Percentiles rank a stretch among this genome's conserved stretches.
phyloP scores from a whole-genome alignment of 2,329 filamentous ascomycete genomes.

The Aspergillus piperis region DNA sequence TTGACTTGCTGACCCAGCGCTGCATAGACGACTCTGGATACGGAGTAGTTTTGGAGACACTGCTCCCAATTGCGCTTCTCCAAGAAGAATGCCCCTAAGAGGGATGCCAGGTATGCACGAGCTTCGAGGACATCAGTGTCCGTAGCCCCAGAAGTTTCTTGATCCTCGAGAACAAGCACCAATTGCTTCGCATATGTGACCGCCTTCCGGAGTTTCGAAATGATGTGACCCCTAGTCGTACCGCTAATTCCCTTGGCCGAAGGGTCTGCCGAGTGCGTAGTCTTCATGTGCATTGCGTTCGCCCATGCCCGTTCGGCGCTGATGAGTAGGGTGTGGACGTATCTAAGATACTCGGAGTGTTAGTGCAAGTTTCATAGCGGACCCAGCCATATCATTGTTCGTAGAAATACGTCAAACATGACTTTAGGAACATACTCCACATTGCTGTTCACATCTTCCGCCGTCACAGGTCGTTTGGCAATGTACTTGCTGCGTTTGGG shows the following conservation, averaged over 20 bases:
- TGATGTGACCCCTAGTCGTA: conserved; percentile 80
- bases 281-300: conserved; percentile 92
- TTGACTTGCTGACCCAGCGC: conserved; percentile 65
- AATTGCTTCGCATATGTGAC: conserved; percentile 69
- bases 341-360: conserved; percentile 52
- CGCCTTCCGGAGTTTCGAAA: conserved; percentile 83
- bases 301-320: conserved; percentile 91
- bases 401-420: not conserved
- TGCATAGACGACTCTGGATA: conserved; percentile 79
- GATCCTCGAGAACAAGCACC: conserved; percentile 65
- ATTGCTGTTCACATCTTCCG: conserved; percentile 73
- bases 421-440: conserved; percentile 62
- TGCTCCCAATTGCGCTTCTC: conserved; percentile 85
- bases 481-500: conserved; percentile 85
- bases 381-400: not conserved
- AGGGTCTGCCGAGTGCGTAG: conserved; percentile 74
- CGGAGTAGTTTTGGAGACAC: conserved; percentile 74
- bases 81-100: conserved; percentile 76
- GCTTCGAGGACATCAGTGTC: conserved; percentile 78
- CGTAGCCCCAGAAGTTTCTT: conserved; percentile 63
- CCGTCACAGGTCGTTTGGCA: conserved; percentile 68
- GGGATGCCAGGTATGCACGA: conserved; percentile 74
- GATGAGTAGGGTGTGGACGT: conserved; percentile 76
- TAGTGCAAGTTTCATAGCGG: not conserved
- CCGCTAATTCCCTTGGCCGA: conserved; percentile 72